Base-by-base conservation (phyloP, 2,329 filamentous ascomycete species). In the Ophiocordyceps australis region DNA sequence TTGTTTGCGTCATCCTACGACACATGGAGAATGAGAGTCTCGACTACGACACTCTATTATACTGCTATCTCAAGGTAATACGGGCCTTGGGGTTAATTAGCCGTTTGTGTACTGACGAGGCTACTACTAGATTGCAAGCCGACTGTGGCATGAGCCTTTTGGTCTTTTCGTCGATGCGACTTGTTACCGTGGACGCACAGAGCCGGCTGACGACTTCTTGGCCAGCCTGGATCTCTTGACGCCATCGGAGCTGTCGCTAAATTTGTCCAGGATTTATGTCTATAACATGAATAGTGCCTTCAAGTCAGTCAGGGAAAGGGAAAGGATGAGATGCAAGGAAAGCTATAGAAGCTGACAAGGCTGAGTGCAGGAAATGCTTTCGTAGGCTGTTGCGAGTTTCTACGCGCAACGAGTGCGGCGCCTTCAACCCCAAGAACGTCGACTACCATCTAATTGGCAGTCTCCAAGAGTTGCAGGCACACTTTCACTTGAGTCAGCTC, bases 201-300 rank as follows among this genome's bases (percentile, higher is more conserved):
- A 77, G 34, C 62, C 70, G 9, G 65, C 66, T 32, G 73, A 78
- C 38, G 65, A 71, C 12, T 47, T 77, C 3, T 72, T 76, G 38
- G 65, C 64, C 27, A 73, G 64, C 37, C 49, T 75, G 7, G 70
- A 76, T 38, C 48, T 64, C 9, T 55, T 78, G 4, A 70, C 66
- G 4, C 72, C 73, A 0, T 56, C 57, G 1, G 73, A 78, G 36
- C 44, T 77, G 23, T 57, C 62, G 2, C 57, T 56, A 26, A 65
- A 72, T 31, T 49, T 77, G 4, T 55, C 62, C 2, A 58, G 70
- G 20, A 58, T 75, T 21, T 78, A 77, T 35, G 57, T 78, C 11
- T 77, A 78, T 46, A 78, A 78, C 40, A 77, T 77, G 71, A 78
- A 78, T 38, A 75, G 66, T 38, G 63, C 69, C 9, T 76, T 74